phyloP scores from a whole-genome alignment of 2,329 filamentous ascomycete genomes.

The Trichophyton verrucosum region DNA sequence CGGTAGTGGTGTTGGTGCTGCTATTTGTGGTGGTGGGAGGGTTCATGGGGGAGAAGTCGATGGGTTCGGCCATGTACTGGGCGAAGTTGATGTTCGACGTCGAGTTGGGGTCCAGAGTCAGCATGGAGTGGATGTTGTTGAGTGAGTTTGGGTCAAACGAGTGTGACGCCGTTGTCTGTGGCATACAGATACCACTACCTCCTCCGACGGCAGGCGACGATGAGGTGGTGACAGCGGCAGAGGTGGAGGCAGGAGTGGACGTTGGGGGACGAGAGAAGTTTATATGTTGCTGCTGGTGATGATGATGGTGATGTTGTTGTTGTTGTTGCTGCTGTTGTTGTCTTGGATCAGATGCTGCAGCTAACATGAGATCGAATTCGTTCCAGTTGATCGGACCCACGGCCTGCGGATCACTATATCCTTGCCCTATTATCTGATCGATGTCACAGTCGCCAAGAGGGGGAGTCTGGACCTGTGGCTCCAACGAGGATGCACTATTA shows the following conservation, averaged over 20 bases:
- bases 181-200: background rate
- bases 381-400: conserved; percentile 21
- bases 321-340: background rate
- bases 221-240: background rate
- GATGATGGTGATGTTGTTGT: background rate
- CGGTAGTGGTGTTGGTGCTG: background rate
- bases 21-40: background rate
- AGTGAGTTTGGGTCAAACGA: background rate
- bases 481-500: background rate
- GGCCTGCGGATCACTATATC: background rate
- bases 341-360: conserved; percentile 10
- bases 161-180: background rate
- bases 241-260: background rate
- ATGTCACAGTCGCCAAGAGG: conserved; percentile 3
- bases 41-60: conserved; percentile 10
- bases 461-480: background rate
- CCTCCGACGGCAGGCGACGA: background rate
- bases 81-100: conserved; percentile 8
- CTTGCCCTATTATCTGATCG: background rate
- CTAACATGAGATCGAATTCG: conserved; percentile 27
- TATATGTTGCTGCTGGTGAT: background rate
- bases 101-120: conserved; percentile 7
- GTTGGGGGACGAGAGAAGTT: background rate
- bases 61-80: conserved; percentile 11
- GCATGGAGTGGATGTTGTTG: conserved; percentile 4